phyloP scores from a whole-genome alignment of 768 basidiomycete species.

The Rhodotorula graminis region DNA sequence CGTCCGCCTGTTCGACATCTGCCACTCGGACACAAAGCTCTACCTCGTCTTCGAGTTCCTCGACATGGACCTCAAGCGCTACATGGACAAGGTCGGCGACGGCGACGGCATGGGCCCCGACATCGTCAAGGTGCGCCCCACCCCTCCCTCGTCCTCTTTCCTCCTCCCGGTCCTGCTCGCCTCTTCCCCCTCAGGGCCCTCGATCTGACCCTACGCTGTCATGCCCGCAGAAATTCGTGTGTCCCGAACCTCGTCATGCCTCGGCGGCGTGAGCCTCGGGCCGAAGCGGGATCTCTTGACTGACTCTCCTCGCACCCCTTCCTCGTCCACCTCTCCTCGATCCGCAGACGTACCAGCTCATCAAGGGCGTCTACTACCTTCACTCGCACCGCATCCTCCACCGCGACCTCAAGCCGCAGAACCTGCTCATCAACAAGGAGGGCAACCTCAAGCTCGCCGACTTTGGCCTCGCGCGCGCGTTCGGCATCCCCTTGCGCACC shows the following conservation, averaged over 20 bases:
- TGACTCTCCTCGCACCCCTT: too few relatives aligned
- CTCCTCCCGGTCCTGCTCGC: too few relatives aligned
- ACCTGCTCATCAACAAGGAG: slow-evolving; percentile 81
- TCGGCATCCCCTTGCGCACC: slow-evolving; percentile 97
- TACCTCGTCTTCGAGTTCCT: slow-evolving; percentile 98
- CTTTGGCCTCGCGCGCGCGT: slow-evolving; percentile 91
- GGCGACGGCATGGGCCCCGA: slow-evolving; percentile 58
- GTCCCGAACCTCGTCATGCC: background rate
- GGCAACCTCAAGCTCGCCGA: slow-evolving; percentile 94
- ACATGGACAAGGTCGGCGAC: slow-evolving; percentile 83
- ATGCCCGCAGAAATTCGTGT: slow-evolving; percentile 32
- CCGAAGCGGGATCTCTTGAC: too few relatives aligned
- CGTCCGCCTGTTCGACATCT: slow-evolving; percentile 89
- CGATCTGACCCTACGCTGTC: background rate
- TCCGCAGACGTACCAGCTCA: slow-evolving; percentile 80
- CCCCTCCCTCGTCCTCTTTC: too few relatives aligned
- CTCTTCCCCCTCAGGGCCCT: background rate
- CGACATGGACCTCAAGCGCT: slow-evolving; percentile 91
- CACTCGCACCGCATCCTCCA: slow-evolving; percentile 95
- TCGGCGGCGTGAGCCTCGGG: too few relatives aligned
- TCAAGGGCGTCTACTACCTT: slow-evolving; percentile 83
- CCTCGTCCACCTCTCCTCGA: background rate
- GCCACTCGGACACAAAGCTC: slow-evolving; percentile 91
- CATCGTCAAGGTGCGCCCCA: slow-evolving; percentile 68
- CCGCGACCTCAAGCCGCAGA: slow-evolving; percentile 81